phyloP scores from a whole-genome alignment of 2,329 filamentous ascomycete genomes.

The Pyricularia grisea region DNA sequence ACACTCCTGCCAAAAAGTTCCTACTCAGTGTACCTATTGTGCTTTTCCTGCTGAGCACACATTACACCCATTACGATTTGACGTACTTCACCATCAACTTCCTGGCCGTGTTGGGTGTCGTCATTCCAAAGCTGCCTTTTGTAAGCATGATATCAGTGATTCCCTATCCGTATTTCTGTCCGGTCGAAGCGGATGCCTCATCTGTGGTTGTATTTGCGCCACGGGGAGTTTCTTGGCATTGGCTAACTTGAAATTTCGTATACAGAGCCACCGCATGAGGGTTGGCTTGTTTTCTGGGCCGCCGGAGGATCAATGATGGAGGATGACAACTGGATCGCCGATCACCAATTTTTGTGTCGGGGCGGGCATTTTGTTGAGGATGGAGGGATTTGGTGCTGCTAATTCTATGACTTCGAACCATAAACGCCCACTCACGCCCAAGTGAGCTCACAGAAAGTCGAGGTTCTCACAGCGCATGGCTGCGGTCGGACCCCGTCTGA shows the following conservation, averaged over 20 bases:
- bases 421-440: background rate
- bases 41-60: constrained; percentile 91
- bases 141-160: constrained; percentile 52
- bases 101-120: constrained; percentile 79
- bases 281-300: constrained; percentile 64
- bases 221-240: too few relatives aligned
- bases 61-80: constrained; percentile 97
- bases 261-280: constrained; percentile 67
- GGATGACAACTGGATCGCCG: background rate
- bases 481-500: background rate
- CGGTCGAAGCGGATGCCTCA: constrained; percentile 13
- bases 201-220: constrained; percentile 5
- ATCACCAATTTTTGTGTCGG: background rate
- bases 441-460: background rate
- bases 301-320: constrained; percentile 43
- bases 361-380: background rate
- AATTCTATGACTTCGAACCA: background rate
- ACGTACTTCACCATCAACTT: constrained; percentile 98
- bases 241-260: constrained; percentile 14
- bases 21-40: constrained; percentile 88
- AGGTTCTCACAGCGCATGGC: background rate
- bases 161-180: background rate
- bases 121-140: constrained; percentile 92
- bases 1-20: constrained; percentile 98
- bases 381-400: background rate